Evolutionary conservation across 2,329 filamentous ascomycete species (phyloP), one percentile per base, ranked within the genome.

Genomic region (Dothistroma septosporum): DNA sequence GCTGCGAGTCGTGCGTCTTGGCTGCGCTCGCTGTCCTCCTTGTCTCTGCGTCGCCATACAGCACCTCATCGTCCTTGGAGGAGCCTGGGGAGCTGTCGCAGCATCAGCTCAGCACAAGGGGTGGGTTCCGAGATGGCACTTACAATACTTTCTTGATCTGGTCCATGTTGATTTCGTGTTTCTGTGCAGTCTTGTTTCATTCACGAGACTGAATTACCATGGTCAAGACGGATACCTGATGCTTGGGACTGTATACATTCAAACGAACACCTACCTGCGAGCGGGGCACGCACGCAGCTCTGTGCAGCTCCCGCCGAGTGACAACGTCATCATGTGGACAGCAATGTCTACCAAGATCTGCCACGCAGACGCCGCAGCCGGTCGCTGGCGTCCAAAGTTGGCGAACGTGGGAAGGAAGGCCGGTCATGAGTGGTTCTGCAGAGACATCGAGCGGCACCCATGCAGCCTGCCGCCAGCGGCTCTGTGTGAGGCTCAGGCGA

Each of bases 131-230:
- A 46, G 22, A 14, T 56, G 32, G 19, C 22, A 67, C 76, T 65
- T 66, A 78, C 76, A 79, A 68, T 57, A 79, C 69, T 65, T 72
- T 74, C 74, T 78, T 79, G 58, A 80, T 67, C 70, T 78, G 78
- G 59, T 79, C 73, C 78, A 79, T 79, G 47, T 22, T 62, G 59
- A 24, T 57, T 57, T 12, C 11, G 50, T 41, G 19, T 33, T 10
- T 54, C 16, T 31, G 8, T 35, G 24, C 28, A 31, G 31, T 21
- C 31, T 31, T 12, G 19, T 21, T 14, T 2, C 12, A 8, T 31
- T 31, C 28, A 31, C 47, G 5, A 28, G 50, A 32, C 24, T 35
- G n/a, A 12, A 5, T 21, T 16, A 21, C 50, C 35, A 22, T 9
- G 8, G 2, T 28, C 31, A 21, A 10, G 28, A 31, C 16, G 11